phyloP scores from a whole-genome alignment of 805 yeast genomes.

The Ogataea philodendri region DNA sequence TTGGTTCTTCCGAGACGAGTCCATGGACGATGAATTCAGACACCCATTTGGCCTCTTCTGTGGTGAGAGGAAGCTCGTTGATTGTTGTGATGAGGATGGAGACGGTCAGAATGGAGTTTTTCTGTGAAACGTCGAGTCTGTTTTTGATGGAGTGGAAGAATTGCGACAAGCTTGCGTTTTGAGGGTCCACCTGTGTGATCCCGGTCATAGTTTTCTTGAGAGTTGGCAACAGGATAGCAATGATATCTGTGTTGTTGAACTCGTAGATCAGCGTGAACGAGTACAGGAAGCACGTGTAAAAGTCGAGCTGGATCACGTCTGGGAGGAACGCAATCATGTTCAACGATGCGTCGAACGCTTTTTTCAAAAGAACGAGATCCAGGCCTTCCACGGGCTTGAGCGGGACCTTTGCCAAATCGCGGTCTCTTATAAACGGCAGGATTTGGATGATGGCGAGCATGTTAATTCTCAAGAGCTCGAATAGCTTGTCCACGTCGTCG shows the following conservation, averaged over 20 bases:
- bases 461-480: slow-evolving; percentile 73
- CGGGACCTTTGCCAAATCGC: slow-evolving; percentile 34
- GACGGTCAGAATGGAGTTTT: slow-evolving; percentile 42
- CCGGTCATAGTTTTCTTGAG: slow-evolving; percentile 44
- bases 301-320: slow-evolving; percentile 62
- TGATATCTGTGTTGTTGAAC: slow-evolving; percentile 38
- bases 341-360: slow-evolving; percentile 50
- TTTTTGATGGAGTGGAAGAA: slow-evolving; percentile 40
- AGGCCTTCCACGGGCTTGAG: slow-evolving; percentile 22
- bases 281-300: slow-evolving; percentile 66
- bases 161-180: slow-evolving; percentile 29
- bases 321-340: slow-evolving; percentile 67
- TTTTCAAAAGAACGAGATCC: slow-evolving; percentile 46
- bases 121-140: slow-evolving; percentile 26
- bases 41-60: slow-evolving; percentile 38
- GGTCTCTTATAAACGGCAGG: slow-evolving; percentile 58
- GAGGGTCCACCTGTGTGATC: slow-evolving; percentile 20
- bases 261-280: slow-evolving; percentile 58
- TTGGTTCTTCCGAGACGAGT: slow-evolving; percentile 34
- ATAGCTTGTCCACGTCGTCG: slow-evolving; percentile 69
- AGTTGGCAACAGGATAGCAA: slow-evolving; percentile 52
- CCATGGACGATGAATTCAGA: slow-evolving; percentile 36
- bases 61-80: slow-evolving; percentile 32
- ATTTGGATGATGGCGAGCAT: slow-evolving; percentile 59
- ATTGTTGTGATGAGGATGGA: slow-evolving; percentile 45